Base-by-base conservation (phyloP, 2,329 filamentous ascomycete species). In the Akanthomyces uredinophilus region DNA sequence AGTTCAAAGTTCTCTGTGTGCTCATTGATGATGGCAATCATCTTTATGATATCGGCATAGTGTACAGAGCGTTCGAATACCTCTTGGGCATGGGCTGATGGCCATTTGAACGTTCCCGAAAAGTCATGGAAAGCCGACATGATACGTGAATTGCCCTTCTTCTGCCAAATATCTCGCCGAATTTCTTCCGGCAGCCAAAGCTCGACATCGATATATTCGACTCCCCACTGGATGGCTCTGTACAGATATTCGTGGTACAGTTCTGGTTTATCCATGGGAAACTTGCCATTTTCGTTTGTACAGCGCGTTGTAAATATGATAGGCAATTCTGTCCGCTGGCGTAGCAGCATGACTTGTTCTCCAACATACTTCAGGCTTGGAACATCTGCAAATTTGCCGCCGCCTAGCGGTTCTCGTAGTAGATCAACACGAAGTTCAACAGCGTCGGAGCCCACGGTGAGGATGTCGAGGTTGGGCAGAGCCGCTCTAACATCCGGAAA, bases 61-160 rank as follows among this genome's bases (percentile, higher is more conserved):
- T 85, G 84, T 52, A 84, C 84, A 10, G 89, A 91, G 66, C 87
- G 83, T 63, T 85, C 79, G 68, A 93, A 96, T 4, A 94, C 82
- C 13, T 83, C 78, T 69, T 90, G 85, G 1, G 91, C 91, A 66
- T 89, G 83, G 7, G 83, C 76, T 0, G 90, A 91, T 1, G 89
- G 88, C 91, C 91, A 96, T 69, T 88, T 90, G 80, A 94, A 94
- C 1, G 81, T 87, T 1, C 91, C 90, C 0, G 90, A 92, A 70
- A 94, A 94, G 76, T 95, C 91, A 72, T 96, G 92, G 70, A 94
- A 95, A 14, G 92, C 91, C n/a, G 91, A 94, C 79, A 96, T 92
- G 74, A 96, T 92, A 66, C 88, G 89, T 69, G 89, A 94, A 74
- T 87, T 90, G 2, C 91, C 91, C 66, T 88, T 88, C 60, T 84